Evolutionary conservation across 2,329 filamentous ascomycete genomes (phyloP).

Genomic region (Aspergillus pseudoglaucus): DNA sequence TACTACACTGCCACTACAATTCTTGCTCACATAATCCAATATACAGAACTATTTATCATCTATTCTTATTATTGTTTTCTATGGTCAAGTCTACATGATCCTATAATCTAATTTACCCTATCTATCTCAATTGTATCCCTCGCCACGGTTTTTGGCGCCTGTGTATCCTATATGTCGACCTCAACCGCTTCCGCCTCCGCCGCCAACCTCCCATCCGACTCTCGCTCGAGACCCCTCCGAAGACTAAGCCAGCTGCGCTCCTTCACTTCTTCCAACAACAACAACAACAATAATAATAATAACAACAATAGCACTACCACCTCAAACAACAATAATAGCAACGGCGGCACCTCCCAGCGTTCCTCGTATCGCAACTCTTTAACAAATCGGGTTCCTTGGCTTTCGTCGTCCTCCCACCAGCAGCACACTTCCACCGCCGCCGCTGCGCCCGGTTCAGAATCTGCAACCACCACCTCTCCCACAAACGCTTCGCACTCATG

Average conservation of each 20-base stretch:
- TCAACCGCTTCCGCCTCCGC: conserved; percentile 33
- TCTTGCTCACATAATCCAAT: no score
- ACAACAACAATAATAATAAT: conserved; percentile 1
- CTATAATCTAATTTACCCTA: no score
- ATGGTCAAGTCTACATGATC: no score
- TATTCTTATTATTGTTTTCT: background rate
- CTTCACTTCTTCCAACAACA: conserved; percentile 16
- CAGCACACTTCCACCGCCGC: background rate
- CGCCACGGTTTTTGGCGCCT: no score
- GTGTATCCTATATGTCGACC: conserved; percentile 18
- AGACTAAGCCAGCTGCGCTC: conserved; percentile 36
- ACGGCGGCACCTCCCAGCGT: conserved; percentile 10
- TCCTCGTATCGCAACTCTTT: conserved; percentile 29
- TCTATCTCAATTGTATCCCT: no score
- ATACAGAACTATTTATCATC: background rate
- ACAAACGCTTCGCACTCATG: conserved; percentile 20
- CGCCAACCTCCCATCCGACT: conserved; percentile 23
- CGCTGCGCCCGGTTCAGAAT: conserved; percentile 17
- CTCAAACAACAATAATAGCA: background rate
- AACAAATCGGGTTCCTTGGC: conserved; percentile 30
- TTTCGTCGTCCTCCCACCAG: conserved; percentile 21
- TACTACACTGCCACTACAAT: no score
- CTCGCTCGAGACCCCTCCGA: conserved; percentile 31
- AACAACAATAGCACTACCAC: background rate
- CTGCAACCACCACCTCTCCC: conserved; percentile 13